Conservation (phyloP, 352 stramenopile genomes). For the Aphanomyces cochlioides region DNA sequence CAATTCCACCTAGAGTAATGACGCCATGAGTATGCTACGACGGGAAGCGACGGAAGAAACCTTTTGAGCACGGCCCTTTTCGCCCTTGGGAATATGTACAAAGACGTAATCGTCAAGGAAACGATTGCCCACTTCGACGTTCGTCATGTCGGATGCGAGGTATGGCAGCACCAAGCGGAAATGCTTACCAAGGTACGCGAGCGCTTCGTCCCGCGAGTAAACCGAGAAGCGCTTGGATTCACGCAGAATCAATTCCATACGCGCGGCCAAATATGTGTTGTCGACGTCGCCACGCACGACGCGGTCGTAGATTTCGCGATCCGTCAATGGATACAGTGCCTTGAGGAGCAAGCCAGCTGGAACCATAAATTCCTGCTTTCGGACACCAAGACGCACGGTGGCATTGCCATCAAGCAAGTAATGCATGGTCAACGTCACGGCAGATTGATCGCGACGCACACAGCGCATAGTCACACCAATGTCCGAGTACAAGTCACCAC, state of each 20-base stretch:
- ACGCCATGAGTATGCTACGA: slow-evolving; percentile 5
- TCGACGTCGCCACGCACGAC: slow-evolving; percentile 92
- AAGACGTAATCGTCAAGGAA: slow-evolving; percentile 94
- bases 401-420: slow-evolving; percentile 97
- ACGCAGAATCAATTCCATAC: slow-evolving; percentile 96
- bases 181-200: slow-evolving; percentile 95
- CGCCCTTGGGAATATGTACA: slow-evolving; percentile 92
- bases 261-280: slow-evolving; percentile 96
- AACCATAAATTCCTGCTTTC: slow-evolving; percentile 99
- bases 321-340: slow-evolving; percentile 88
- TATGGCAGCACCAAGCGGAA: slow-evolving; percentile 92
- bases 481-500: slow-evolving; percentile 94
- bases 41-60: background rate
- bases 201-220: slow-evolving; percentile 79
- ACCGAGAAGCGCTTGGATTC: slow-evolving; percentile 93
- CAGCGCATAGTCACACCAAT: slow-evolving; percentile 97
- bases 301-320: slow-evolving; percentile 97
- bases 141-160: slow-evolving; percentile 76
- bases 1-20: slow-evolving; percentile 89
- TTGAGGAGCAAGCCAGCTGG: slow-evolving; percentile 96
- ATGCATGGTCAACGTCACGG: slow-evolving; percentile 97
- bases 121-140: slow-evolving; percentile 87
- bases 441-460: slow-evolving; percentile 92
- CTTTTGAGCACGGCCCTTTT: slow-evolving; percentile 83
- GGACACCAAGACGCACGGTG: slow-evolving; percentile 94